Evolutionary conservation across 768 basidiomycete genomes (phyloP).

Genomic region (Calvatia gigantea): DNA sequence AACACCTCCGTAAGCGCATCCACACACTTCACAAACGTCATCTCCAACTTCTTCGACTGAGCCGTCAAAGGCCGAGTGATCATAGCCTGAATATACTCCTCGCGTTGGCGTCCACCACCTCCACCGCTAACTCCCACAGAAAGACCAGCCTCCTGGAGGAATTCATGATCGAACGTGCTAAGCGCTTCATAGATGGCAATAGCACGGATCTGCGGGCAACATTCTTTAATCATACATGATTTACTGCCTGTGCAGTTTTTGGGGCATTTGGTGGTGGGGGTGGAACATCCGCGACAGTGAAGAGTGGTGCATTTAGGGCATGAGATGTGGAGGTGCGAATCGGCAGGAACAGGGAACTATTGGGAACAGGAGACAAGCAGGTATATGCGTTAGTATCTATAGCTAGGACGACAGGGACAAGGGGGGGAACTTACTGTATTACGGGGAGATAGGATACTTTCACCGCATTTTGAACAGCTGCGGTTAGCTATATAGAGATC

Average conservation of each 20-base stretch:
- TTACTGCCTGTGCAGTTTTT: conserved; percentile 23
- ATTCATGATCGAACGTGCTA: conserved; percentile 27
- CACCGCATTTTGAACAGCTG: conserved; percentile 25
- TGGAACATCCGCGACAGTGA: conserved; percentile 33
- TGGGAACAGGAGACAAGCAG: not conserved
- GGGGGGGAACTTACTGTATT: conserved; percentile 18
- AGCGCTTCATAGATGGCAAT: conserved; percentile 32
- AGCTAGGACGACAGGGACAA: not conserved
- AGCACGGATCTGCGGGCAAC: conserved; percentile 27
- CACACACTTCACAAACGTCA: not conserved
- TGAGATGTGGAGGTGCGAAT: conserved; percentile 24
- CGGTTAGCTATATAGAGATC: conserved; percentile 22
- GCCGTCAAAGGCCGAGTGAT: conserved; percentile 1
- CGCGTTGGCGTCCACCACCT: too few relatives aligned
- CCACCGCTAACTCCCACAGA: not conserved
- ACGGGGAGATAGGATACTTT: conserved; percentile 18
- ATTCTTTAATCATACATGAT: conserved; percentile 25
- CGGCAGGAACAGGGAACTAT: conserved; percentile 13
- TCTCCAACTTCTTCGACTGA: not conserved
- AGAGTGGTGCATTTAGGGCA: conserved; percentile 24
- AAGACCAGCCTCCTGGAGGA: conserved; percentile 20
- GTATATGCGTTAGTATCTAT: not conserved
- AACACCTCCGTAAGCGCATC: conserved; percentile 1
- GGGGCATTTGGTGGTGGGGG: conserved; percentile 18
- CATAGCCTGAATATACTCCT: conserved; percentile 13